A percentile compares a stretch with the other conserved stretches of the same genome.
These are phyloP conservation scores for Fraxinus floribunda DNA, from an alignment of 305 asterid genomes.

Conservation along the genomic window DNA sequence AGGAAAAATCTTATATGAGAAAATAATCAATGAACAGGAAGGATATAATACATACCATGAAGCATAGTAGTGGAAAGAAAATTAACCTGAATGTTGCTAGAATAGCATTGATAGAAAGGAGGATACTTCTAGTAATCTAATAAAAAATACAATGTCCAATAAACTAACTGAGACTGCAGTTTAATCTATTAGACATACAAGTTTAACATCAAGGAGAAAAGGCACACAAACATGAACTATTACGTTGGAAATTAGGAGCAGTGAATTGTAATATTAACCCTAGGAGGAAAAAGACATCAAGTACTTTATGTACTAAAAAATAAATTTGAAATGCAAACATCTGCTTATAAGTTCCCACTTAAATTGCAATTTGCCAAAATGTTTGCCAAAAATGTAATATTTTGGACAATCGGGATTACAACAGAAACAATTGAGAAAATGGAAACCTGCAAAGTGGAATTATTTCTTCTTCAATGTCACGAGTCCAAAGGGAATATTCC, in stretches of 20 bases:
- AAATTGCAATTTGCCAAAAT: not conserved
- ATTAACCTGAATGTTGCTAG: not conserved
- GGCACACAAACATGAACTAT: not conserved
- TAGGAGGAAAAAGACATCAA: not conserved
- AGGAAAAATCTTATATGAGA: not conserved
- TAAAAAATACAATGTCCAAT: not conserved
- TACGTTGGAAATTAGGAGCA: not conserved
- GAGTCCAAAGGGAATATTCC: conserved; percentile 67
- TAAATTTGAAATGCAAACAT: not conserved
- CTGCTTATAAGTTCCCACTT: not conserved
- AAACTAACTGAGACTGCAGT: not conserved
- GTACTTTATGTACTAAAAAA: not conserved
- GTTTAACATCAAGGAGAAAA: not conserved
- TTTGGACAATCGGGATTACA: not conserved
- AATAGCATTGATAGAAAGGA: not conserved
- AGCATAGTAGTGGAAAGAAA: not conserved
- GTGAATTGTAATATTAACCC: not conserved
- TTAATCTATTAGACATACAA: not conserved
- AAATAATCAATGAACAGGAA: not conserved
- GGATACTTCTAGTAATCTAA: not conserved
- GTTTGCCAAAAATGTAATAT: not conserved
- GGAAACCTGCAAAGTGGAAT: conserved; percentile 62
- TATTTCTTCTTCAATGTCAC: conserved; percentile 58
- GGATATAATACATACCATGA: not conserved
- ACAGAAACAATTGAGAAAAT: not conserved